Evolutionary conservation across 2,329 filamentous ascomycete species (phyloP).

Genomic region (Hypoxylon sp.): DNA sequence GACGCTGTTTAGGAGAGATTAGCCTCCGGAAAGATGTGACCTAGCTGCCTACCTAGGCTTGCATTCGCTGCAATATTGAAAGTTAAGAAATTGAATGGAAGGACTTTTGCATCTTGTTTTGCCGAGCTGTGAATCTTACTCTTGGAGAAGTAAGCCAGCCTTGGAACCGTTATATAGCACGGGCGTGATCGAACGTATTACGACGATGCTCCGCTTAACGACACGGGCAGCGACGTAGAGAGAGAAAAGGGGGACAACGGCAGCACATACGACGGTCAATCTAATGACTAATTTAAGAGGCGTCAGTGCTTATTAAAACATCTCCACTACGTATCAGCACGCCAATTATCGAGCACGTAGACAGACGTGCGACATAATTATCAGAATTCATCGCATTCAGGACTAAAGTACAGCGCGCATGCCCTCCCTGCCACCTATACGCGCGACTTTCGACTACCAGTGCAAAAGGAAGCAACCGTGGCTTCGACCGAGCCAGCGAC

Average conservation of each 20-base stretch:
- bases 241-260: background rate
- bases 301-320: background rate
- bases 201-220: background rate
- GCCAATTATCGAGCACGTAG: background rate
- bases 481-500: background rate
- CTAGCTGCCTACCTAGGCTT: background rate
- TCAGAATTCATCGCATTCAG: background rate
- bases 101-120: background rate
- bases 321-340: background rate
- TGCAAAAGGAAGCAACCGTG: background rate
- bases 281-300: background rate
- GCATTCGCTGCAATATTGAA: background rate
- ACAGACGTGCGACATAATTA: background rate
- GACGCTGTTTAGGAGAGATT: background rate
- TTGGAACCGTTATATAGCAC: background rate
- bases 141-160: background rate
- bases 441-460: too few species aligned
- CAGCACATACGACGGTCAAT: background rate
- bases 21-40: background rate
- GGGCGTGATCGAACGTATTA: background rate
- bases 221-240: background rate
- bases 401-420: slow-evolving; percentile 8
- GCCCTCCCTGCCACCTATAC: background rate
- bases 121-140: background rate
- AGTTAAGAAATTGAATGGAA: background rate